These are phyloP conservation scores for Colletotrichum lini DNA, from an alignment of 2,329 filamentous ascomycete species.

Conservation along the genomic window DNA sequence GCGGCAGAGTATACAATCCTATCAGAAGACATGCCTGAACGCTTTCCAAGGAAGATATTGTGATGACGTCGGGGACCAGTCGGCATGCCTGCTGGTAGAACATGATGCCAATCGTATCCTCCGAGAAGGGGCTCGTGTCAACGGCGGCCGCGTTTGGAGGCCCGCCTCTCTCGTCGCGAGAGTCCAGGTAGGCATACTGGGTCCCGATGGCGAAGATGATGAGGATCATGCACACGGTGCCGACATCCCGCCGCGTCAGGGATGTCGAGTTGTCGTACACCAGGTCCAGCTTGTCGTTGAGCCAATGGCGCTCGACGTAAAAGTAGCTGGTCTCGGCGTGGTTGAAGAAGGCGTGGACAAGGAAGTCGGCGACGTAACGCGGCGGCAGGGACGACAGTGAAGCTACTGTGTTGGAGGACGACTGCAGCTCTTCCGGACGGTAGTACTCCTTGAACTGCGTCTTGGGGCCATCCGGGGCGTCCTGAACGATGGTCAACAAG, in stretches of 20 bases:
- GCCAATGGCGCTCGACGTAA: slow-evolving; percentile 61
- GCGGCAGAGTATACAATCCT: slow-evolving; percentile 67
- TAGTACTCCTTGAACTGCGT: slow-evolving; percentile 58
- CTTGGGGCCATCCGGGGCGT: slow-evolving; percentile 41
- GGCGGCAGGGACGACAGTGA: slow-evolving; percentile 61
- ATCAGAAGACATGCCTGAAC: slow-evolving; percentile 71
- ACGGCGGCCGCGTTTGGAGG: slow-evolving; percentile 40
- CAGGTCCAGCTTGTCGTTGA: slow-evolving; percentile 56
- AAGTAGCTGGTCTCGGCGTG: slow-evolving; percentile 65
- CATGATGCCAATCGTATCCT: slow-evolving; percentile 68
- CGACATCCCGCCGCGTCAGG: slow-evolving; percentile 57
- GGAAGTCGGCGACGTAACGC: slow-evolving; percentile 61
- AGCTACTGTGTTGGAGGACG: slow-evolving; percentile 55
- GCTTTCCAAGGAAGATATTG: slow-evolving; percentile 68
- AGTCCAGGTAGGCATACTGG: slow-evolving; percentile 64
- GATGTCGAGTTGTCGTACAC: slow-evolving; percentile 57
- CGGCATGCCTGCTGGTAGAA: slow-evolving; percentile 71
- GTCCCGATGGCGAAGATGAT: slow-evolving; percentile 65
- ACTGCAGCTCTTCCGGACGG: slow-evolving; percentile 62
- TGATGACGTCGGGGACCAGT: slow-evolving; percentile 70
- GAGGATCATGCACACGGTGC: slow-evolving; percentile 61
- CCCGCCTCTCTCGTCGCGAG: slow-evolving; percentile 42
- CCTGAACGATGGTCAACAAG: slow-evolving; percentile 19
- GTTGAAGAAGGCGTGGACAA: slow-evolving; percentile 63
- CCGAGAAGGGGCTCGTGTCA: slow-evolving; percentile 52